Evolutionary conservation across 495 filamentous ascomycete genomes (phyloP).

Genomic region (Penicillium manginii): DNA sequence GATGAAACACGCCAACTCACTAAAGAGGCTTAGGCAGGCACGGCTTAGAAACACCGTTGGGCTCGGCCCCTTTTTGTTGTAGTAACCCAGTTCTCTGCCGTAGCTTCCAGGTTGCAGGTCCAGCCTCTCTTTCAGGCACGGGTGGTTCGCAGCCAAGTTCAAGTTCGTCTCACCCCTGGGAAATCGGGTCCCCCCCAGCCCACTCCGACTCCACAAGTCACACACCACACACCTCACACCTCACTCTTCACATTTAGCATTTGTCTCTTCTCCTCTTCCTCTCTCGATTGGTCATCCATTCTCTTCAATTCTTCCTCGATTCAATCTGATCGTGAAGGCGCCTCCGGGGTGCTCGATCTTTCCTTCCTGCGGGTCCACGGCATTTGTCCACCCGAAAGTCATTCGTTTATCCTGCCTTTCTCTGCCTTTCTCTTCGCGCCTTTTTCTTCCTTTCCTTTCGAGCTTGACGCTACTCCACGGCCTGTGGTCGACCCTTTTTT

Average conservation of each 20-base stretch:
- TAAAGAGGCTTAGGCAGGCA: conserved; percentile 1
- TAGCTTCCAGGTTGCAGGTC: not conserved
- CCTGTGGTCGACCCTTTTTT: conserved; percentile 23
- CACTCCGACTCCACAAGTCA: conserved; percentile 13
- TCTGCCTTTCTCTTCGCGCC: conserved; percentile 6
- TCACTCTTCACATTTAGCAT: conserved; percentile 14
- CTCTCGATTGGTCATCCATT: conserved; percentile 24
- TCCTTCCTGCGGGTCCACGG: conserved; percentile 26
- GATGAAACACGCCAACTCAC: conserved; percentile 15
- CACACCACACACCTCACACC: conserved; percentile 31
- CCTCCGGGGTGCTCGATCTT: conserved; percentile 28
- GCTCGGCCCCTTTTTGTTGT: not conserved
- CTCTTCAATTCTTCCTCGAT: conserved; percentile 17
- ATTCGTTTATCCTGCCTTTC: conserved; percentile 35
- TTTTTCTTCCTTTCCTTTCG: conserved; percentile 25
- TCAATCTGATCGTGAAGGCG: conserved; percentile 21
- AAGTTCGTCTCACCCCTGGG: conserved; percentile 8
- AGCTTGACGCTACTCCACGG: conserved; percentile 27
- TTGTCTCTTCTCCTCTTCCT: conserved; percentile 14
- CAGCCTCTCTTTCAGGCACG: conserved; percentile 2
- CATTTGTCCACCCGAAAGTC: conserved; percentile 28
- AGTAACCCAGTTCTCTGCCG: not conserved
- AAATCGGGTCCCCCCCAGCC: not conserved
- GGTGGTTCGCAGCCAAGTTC: not conserved
- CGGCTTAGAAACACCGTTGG: not conserved